Evolutionary conservation across 768 basidiomycete genomes (phyloP), one percentile per base, ranked within the genome.

Genomic region (Chalciporus sphaerocephalus): DNA sequence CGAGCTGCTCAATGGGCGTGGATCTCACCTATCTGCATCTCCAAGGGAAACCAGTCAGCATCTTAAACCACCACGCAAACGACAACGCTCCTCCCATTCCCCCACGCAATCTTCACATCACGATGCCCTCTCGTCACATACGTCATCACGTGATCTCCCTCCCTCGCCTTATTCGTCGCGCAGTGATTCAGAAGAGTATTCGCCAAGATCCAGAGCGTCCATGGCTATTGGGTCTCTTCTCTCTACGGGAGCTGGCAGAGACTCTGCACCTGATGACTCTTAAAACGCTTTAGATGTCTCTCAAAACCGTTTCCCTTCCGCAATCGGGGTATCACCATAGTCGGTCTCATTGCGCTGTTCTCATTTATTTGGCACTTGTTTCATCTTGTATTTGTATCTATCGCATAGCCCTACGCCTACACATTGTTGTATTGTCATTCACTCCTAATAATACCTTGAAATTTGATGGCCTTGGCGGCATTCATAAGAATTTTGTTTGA

Each of bases 201-300:
- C 85, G 1, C 85, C 85, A 35, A 77, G 82, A 38, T 81, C 85
- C 43, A 73, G 82, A 45, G 79, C 78, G 13, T 82, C 83, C 28
- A 90, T 90, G 87, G 81, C 85, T 35, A 89, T 91, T 54, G 86
- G 83, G 21, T 85, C 85, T 1, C 66, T 91, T 23, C 73, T 88
- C 18, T 78, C 82, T 48, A 70, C 56, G 55, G 76, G 42, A 59
- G 73, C 62, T 23, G 50, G 47, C 27, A 60, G 56, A 48, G 66
- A 68, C 38, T 18, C 57, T 37, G 44, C 22, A 35, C 52, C 49
- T 4, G 66, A 68, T 4, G 64, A 65, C 36, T 24, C 49, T 17
- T 59, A 55, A 53, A 56, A 55, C 44, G 17, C 23, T 21, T 20
- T 49, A 8, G 64, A 64, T 38, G 27, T 41, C 35, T 35, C 54